Evolutionary conservation across 768 basidiomycete species (phyloP).

Genomic region (Suillus subluteus): DNA sequence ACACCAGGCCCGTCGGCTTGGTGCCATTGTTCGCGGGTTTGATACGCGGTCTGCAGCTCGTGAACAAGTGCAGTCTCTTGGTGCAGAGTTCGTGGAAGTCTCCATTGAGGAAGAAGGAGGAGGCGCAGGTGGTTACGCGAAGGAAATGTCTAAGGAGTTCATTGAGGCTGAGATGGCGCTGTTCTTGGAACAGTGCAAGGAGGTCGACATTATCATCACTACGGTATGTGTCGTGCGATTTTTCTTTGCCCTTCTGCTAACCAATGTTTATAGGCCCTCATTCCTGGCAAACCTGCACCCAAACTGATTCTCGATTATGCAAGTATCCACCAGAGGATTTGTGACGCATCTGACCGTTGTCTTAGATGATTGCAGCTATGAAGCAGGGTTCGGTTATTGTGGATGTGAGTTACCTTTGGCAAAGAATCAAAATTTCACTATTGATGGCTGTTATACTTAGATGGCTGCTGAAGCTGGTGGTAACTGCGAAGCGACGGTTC

Average conservation of each 20-base stretch:
- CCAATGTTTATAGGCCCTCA: constrained; percentile 59
- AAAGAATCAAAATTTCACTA: neutral
- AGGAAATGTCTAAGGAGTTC: constrained; percentile 90
- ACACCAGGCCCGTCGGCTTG: constrained; percentile 72
- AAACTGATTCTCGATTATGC: constrained; percentile 78
- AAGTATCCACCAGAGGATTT: constrained; percentile 9
- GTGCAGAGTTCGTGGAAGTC: constrained; percentile 90
- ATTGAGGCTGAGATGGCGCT: constrained; percentile 87
- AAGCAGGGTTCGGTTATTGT: constrained; percentile 90
- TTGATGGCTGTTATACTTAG: constrained; percentile 25
- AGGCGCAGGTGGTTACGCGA: constrained; percentile 85
- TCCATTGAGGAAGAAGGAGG: constrained; percentile 79
- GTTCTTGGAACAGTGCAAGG: constrained; percentile 86
- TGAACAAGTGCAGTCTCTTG: constrained; percentile 89
- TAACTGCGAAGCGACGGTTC: constrained; percentile 81
- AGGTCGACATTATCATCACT: constrained; percentile 88
- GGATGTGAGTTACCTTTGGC: constrained; percentile 44
- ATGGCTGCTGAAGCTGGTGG: constrained; percentile 86
- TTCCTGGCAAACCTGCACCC: constrained; percentile 86
- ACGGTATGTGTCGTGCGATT: constrained; percentile 47
- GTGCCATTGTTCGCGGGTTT: constrained; percentile 88
- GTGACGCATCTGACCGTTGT: constrained; percentile 16
- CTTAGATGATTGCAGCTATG: constrained; percentile 83
- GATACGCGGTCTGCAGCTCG: constrained; percentile 84
- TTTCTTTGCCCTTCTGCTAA: constrained; percentile 8